A percentile compares a stretch with the other conserved stretches of the same genome.
Evolutionary conservation across 352 stramenopile species (phyloP).

Genomic region (Phytophthora uliginosa): DNA sequence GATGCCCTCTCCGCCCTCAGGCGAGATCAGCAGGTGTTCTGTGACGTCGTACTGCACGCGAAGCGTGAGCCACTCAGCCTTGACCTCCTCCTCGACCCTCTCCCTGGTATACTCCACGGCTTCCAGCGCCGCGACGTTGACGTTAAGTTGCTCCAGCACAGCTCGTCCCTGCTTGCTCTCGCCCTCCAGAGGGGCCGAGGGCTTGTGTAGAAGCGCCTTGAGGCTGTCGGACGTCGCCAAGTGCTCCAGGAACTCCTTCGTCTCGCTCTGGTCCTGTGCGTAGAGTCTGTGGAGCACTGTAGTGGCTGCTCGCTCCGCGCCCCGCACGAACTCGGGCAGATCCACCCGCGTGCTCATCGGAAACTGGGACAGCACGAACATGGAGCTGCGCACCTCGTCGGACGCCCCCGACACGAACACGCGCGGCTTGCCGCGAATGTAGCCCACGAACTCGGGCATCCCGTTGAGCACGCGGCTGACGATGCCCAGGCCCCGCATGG

Average conservation of each 20-base stretch:
- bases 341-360: conserved; percentile 39
- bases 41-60: conserved; percentile 59
- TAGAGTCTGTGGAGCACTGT: conserved; percentile 65
- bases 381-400: conserved; percentile 53
- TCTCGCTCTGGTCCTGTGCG: conserved; percentile 22
- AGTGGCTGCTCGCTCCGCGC: conserved; percentile 45
- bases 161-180: conserved; percentile 11
- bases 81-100: conserved; percentile 25
- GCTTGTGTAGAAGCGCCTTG: conserved; percentile 38
- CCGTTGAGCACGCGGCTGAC: conserved; percentile 24
- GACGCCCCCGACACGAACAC: conserved; percentile 44
- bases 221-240: conserved; percentile 41
- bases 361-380: conserved; percentile 67
- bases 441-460: conserved; percentile 30
- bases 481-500: conserved; percentile 31
- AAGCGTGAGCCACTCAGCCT: conserved; percentile 57
- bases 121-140: conserved; percentile 48
- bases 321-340: conserved; percentile 53
- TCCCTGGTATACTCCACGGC: conserved; percentile 56
- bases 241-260: conserved; percentile 33
- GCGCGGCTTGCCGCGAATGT: conserved; percentile 24
- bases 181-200: conserved; percentile 26
- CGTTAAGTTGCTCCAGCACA: conserved; percentile 52
- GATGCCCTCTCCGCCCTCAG: conserved; percentile 35
- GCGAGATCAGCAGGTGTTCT: conserved; percentile 47